Percentiles rank a stretch among this genome's conserved stretches.
Conservation (phyloP, 805 yeast genomes). For the Zygosaccharomyces gambellarensis region DNA sequence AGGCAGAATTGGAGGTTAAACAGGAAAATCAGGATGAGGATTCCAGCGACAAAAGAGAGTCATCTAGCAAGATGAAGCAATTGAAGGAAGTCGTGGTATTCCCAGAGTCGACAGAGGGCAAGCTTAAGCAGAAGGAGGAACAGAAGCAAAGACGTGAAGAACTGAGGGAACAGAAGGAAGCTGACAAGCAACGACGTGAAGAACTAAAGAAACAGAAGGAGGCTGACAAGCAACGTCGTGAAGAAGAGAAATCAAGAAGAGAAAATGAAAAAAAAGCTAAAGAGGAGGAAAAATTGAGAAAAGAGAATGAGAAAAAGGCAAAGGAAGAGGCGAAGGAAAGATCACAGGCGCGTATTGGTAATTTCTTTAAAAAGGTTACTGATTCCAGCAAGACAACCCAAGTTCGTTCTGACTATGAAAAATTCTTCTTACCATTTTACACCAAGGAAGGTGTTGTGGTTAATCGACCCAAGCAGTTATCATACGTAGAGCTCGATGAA, state of each 20-base stretch:
- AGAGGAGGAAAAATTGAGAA: conserved; percentile 19
- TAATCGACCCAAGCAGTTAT: conserved; percentile 10
- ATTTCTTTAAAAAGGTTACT: conserved; percentile 34
- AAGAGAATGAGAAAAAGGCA: conserved; percentile 26
- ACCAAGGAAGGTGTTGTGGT: conserved; percentile 34
- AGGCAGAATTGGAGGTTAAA: not conserved
- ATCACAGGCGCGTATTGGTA: conserved; percentile 37
- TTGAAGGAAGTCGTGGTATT: not conserved
- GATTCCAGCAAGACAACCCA: conserved; percentile 22
- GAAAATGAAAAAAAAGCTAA: conserved; percentile 22
- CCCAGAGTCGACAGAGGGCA: conserved; percentile 12
- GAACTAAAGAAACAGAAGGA: conserved; percentile 11
- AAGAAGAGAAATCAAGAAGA: conserved; percentile 19
- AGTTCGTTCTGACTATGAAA: conserved; percentile 31
- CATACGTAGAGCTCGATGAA: conserved; percentile 6
- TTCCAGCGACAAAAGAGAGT: conserved; percentile 1
- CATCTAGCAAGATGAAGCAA: conserved; percentile 6
- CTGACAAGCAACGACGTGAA: conserved; percentile 12
- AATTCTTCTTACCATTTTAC: conserved; percentile 37
- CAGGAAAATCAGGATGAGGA: not conserved
- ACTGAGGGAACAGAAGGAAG: conserved; percentile 21
- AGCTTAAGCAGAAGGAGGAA: conserved; percentile 20
- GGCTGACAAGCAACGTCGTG: conserved; percentile 17
- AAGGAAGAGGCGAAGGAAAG: conserved; percentile 35
- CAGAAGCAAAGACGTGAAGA: conserved; percentile 32